phyloP scores from a whole-genome alignment of 805 yeast species.

The Suhomyces sp. region DNA sequence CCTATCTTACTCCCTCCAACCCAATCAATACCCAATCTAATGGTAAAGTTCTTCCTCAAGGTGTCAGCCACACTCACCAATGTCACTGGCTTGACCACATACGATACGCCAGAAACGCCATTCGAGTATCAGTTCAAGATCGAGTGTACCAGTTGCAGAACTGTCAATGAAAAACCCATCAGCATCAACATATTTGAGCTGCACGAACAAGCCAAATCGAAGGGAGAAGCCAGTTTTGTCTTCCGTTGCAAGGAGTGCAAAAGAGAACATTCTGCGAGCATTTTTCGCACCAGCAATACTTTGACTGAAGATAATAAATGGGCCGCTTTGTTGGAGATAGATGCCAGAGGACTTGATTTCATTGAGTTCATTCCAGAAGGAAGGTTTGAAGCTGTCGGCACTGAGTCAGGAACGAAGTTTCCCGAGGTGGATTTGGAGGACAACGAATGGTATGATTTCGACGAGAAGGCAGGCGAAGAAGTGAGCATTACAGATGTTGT shows the following conservation, averaged over 20 bases:
- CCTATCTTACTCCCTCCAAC: background rate
- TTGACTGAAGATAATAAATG: slow-evolving; percentile 43
- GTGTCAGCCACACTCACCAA: slow-evolving; percentile 50
- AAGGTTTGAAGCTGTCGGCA: slow-evolving; percentile 54
- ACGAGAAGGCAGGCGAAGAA: slow-evolving; percentile 77
- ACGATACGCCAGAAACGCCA: slow-evolving; percentile 59
- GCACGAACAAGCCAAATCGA: slow-evolving; percentile 64
- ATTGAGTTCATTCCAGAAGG: slow-evolving; percentile 69
- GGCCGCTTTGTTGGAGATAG: slow-evolving; percentile 62
- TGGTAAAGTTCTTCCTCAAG: slow-evolving; percentile 42
- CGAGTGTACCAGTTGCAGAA: slow-evolving; percentile 78
- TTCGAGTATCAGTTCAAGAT: slow-evolving; percentile 75
- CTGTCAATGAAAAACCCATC: slow-evolving; percentile 67
- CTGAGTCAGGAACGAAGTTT: slow-evolving; percentile 51
- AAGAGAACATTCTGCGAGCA: slow-evolving; percentile 36
- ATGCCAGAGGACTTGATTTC: slow-evolving; percentile 82
- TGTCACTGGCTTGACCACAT: slow-evolving; percentile 56
- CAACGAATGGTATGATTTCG: slow-evolving; percentile 94
- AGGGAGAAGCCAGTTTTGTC: slow-evolving; percentile 82
- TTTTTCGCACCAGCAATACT: slow-evolving; percentile 31
- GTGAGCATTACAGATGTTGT: slow-evolving; percentile 74
- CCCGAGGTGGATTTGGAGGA: slow-evolving; percentile 69
- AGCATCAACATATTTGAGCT: slow-evolving; percentile 65
- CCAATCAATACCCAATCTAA: slow-evolving; percentile 9
- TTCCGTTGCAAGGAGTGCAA: slow-evolving; percentile 72